Conservation (phyloP, 2,329 filamentous ascomycete species). For the Albophoma yamanashiensis region DNA sequence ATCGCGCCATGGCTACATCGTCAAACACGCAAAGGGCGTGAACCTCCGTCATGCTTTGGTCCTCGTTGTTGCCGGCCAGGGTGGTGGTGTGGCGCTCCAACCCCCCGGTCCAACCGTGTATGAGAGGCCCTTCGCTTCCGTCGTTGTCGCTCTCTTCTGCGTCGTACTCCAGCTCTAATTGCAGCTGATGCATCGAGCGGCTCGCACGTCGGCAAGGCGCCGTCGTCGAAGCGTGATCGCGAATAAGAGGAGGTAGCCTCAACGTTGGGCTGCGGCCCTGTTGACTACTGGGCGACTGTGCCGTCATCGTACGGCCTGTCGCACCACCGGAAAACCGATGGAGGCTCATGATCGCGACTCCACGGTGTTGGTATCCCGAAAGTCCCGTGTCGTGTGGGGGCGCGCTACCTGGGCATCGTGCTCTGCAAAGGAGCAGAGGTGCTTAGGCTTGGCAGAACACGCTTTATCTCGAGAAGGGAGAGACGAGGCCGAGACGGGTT, state of each 20-base stretch:
- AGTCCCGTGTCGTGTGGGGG: not conserved
- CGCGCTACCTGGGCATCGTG: not conserved
- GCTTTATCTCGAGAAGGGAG: not conserved
- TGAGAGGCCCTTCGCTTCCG: slow-evolving; percentile 4
- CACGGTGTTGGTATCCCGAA: not conserved
- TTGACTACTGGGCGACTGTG: not conserved
- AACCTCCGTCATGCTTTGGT: slow-evolving; percentile 8
- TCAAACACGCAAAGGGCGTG: slow-evolving; percentile 12
- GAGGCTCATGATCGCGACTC: not conserved
- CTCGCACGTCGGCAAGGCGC: slow-evolving; percentile 1
- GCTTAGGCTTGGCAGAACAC: not conserved
- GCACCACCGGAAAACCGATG: not conserved
- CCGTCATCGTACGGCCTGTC: not conserved
- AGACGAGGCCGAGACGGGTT: not conserved
- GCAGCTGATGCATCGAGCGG: slow-evolving; percentile 12
- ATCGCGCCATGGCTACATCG: slow-evolving; percentile 1
- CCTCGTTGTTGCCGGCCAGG: slow-evolving; percentile 2
- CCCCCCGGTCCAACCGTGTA: slow-evolving; percentile 6
- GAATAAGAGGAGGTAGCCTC: slow-evolving; percentile 9
- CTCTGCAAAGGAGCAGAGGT: not conserved
- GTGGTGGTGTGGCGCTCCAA: slow-evolving; percentile 3
- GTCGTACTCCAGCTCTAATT: slow-evolving; percentile 11
- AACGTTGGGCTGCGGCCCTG: not conserved
- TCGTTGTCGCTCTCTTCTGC: slow-evolving; percentile 10
- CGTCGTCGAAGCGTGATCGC: slow-evolving; percentile 5